These are phyloP conservation scores for Sarocladium strictum DNA, from an alignment of 2,329 filamentous ascomycete genomes.

Conservation along the genomic window DNA sequence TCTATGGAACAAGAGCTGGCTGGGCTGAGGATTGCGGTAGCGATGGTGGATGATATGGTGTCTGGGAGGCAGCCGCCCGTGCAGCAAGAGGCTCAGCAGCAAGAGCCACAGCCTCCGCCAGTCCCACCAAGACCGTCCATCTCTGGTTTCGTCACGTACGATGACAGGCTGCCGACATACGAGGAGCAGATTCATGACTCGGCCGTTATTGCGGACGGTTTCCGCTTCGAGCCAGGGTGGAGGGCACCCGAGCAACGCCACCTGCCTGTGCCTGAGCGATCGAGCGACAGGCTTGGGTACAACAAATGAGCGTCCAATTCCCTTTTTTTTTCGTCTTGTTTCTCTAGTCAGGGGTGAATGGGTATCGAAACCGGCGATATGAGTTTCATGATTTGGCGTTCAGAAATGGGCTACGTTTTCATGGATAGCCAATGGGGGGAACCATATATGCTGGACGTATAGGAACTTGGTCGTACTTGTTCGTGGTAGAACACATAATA, in stretches of 20 bases:
- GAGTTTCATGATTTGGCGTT: neutral
- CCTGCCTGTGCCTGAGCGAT: neutral
- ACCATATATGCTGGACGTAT: conserved; percentile 2
- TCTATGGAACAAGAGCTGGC: conserved; percentile 45
- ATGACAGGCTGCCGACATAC: conserved; percentile 37
- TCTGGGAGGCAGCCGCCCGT: conserved; percentile 18
- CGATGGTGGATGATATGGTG: conserved; percentile 39
- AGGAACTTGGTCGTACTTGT: neutral
- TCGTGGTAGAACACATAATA: too few relatives aligned
- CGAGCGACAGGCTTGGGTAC: conserved; percentile 14
- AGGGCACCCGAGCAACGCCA: neutral
- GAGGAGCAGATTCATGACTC: conserved; percentile 25
- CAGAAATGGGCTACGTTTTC: neutral
- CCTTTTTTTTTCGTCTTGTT: neutral
- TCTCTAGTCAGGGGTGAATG: neutral
- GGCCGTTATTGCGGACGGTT: conserved; percentile 37
- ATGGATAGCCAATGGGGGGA: too few relatives aligned
- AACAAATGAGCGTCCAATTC: conserved; percentile 8
- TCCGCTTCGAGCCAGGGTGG: conserved; percentile 30
- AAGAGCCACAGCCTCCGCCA: conserved; percentile 10
- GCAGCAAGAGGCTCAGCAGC: conserved; percentile 12
- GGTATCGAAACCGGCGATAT: too few relatives aligned
- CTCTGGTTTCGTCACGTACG: conserved; percentile 24
- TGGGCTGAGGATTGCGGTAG: conserved; percentile 39
- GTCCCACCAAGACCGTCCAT: conserved; percentile 8